Evolutionary conservation across 768 basidiomycete genomes (phyloP).

Genomic region (Austroboletus festivus): DNA sequence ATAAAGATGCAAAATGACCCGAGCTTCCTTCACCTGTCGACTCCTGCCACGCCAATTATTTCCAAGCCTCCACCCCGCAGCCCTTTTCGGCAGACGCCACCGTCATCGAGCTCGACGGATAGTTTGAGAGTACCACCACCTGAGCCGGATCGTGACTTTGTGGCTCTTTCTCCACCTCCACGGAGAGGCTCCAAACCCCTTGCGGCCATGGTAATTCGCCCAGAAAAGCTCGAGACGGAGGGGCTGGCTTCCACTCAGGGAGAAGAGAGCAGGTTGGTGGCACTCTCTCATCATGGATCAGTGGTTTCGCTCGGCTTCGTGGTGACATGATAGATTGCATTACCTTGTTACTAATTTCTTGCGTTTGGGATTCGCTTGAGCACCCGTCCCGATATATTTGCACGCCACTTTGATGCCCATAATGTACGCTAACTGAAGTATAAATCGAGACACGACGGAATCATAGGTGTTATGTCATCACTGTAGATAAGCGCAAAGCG

Average conservation of each 20-base stretch:
- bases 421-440: no score
- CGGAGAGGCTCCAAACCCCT: constrained; percentile 55
- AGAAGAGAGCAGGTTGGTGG: constrained; percentile 21
- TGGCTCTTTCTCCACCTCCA: constrained; percentile 63
- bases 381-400: no score
- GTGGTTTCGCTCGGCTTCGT: constrained; percentile 52
- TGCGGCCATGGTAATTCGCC: constrained; percentile 16
- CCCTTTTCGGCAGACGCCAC: constrained; percentile 28
- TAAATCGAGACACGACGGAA: no score
- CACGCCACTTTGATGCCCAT: no score
- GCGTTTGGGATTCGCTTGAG: constrained; percentile 2
- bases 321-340: constrained; percentile 36
- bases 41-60: constrained; percentile 38
- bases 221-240: constrained; percentile 11
- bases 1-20: constrained; percentile 49
- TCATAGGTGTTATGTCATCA: no score
- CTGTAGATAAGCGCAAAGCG: constrained; percentile 14
- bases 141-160: constrained; percentile 36
- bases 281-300: constrained; percentile 49
- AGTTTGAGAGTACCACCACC: constrained; percentile 17
- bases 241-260: constrained; percentile 5
- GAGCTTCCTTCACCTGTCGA: constrained; percentile 57
- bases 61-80: constrained; percentile 18
- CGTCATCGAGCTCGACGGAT: neutral
- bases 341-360: constrained; percentile 15